Percentiles rank a stretch among this genome's conserved stretches.
These are phyloP conservation scores for Moniliophthora roreri DNA, from an alignment of 1,284 basidiomycete genomes.

Conservation along the genomic window DNA sequence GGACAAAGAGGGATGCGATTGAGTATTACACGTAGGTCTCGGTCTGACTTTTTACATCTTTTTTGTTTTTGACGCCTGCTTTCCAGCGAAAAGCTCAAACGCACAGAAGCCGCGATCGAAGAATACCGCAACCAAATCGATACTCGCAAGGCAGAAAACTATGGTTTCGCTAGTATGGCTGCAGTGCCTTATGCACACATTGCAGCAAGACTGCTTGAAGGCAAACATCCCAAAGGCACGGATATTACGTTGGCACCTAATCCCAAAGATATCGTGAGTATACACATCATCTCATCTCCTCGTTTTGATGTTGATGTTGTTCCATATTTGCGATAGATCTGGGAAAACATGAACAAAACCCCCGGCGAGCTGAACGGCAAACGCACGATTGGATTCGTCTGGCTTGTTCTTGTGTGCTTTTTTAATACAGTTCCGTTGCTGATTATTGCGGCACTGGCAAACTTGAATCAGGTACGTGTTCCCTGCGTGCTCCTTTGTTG, in stretches of 20 bases:
- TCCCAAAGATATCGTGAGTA: slow-evolving; percentile 84
- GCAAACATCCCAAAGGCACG: slow-evolving; percentile 74
- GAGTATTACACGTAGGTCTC: slow-evolving; percentile 74
- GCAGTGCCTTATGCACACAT: slow-evolving; percentile 89
- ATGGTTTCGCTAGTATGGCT: slow-evolving; percentile 93
- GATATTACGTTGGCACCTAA: slow-evolving; percentile 76
- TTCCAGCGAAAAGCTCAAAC: slow-evolving; percentile 66
- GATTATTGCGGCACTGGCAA: slow-evolving; percentile 79
- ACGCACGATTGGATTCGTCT: slow-evolving; percentile 71
- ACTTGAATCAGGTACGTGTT: slow-evolving; percentile 65
- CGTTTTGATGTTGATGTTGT: slow-evolving; percentile 26
- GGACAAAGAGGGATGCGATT: slow-evolving; percentile 77
- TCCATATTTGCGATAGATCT: slow-evolving; percentile 53
- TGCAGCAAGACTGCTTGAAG: slow-evolving; percentile 68
- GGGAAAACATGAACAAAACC: slow-evolving; percentile 83
- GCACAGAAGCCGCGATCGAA: slow-evolving; percentile 79
- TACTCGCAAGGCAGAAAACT: slow-evolving; percentile 79
- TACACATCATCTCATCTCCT: too few relatives aligned
- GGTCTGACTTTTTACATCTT: slow-evolving; percentile 6
- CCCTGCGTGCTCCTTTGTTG: background rate
- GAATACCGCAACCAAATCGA: slow-evolving; percentile 75
- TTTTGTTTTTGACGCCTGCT: background rate
- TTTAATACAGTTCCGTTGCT: slow-evolving; percentile 91
- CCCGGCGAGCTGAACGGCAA: slow-evolving; percentile 67
- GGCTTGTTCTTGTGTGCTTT: slow-evolving; percentile 78